These are phyloP conservation scores for Austropuccinia psidii DNA, from an alignment of 1,284 basidiomycete species.

Conservation along the genomic window DNA sequence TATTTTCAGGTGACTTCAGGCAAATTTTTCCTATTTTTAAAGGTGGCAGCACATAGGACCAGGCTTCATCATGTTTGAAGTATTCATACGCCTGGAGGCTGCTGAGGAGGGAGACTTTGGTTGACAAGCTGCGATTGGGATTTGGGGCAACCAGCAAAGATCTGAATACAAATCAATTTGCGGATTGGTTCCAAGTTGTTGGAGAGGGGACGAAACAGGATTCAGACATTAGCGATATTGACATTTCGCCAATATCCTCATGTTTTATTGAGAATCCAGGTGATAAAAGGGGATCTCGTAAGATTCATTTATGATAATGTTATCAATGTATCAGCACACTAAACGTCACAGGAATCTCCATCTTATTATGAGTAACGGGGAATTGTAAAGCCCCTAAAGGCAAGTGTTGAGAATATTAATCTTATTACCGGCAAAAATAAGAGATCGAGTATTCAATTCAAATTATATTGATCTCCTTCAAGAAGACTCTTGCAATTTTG, in stretches of 20 bases:
- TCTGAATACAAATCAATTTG: not conserved
- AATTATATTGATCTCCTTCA: not conserved
- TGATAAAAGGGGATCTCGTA: not conserved
- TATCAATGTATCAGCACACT: not conserved
- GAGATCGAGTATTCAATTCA: not conserved
- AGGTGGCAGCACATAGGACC: not conserved
- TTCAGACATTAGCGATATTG: not conserved
- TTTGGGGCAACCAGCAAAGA: not conserved
- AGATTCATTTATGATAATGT: not conserved
- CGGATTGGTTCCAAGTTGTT: not conserved
- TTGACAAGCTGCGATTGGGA: no score
- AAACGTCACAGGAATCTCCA: not conserved
- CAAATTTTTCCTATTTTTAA: not conserved
- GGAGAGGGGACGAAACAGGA: not conserved
- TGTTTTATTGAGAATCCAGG: not conserved
- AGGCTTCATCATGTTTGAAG: not conserved
- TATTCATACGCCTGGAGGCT: not conserved
- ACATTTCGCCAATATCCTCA: not conserved
- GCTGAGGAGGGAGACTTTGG: no score
- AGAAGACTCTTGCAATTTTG: not conserved
- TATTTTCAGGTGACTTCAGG: slow-evolving; percentile 3
- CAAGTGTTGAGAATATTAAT: not conserved
- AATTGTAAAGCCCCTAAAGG: not conserved
- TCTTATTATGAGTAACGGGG: not conserved
- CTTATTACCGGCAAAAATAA: not conserved